Percentiles rank a stretch among this genome's conserved stretches.
These are phyloP conservation scores for Eucalyptus pauciflora DNA, from an alignment of 345 rosid genomes.

Conservation along the genomic window DNA sequence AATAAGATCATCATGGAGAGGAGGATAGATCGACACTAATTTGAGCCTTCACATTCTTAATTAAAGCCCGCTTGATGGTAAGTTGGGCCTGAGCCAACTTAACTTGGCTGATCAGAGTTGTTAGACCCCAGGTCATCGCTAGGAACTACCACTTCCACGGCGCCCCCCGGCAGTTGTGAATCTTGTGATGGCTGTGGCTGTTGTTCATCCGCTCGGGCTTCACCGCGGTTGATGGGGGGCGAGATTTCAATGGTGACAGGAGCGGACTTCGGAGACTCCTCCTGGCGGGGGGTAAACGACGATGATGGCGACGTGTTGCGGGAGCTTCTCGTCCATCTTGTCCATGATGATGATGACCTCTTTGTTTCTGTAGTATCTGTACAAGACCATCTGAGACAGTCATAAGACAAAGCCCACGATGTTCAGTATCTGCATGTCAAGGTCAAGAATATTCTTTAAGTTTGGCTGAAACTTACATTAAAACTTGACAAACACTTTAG, in stretches of 20 bases:
- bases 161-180: not conserved
- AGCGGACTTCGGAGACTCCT: constrained; percentile 5
- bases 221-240: not conserved
- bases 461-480: not conserved
- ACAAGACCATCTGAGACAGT: constrained; percentile 57
- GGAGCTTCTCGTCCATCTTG: constrained; percentile 11
- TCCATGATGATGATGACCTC: not conserved
- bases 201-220: not conserved
- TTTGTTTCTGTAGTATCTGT: too few species aligned
- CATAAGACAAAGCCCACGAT: constrained; percentile 63
- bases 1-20: not conserved
- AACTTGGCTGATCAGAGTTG: not conserved
- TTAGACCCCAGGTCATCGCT: not conserved
- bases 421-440: constrained; percentile 49
- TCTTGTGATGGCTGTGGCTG: not conserved
- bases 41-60: not conserved
- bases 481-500: not conserved
- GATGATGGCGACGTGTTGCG: too few species aligned
- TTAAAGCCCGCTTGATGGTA: not conserved
- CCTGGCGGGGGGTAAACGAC: constrained; percentile 9
- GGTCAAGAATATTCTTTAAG: not conserved
- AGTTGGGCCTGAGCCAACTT: not conserved
- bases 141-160: not conserved
- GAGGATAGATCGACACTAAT: not conserved
- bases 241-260: not conserved